Evolutionary conservation across 73 alveolate species (phyloP).

Genomic region (Symbiodinium natans): DNA sequence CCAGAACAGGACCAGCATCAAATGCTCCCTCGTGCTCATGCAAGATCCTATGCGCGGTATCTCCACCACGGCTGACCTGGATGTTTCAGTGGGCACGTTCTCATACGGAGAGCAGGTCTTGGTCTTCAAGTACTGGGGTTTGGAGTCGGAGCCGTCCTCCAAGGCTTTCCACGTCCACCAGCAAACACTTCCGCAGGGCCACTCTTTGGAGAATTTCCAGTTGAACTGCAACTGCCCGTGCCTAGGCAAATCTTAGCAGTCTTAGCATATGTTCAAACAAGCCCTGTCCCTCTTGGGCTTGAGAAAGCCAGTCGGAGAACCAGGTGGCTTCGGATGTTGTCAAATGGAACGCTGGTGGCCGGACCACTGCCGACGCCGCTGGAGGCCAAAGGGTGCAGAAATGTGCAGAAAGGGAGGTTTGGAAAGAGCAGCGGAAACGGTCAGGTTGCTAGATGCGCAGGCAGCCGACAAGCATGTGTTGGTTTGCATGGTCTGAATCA

Average conservation of each 20-base stretch:
- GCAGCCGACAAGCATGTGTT: no score
- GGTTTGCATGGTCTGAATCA: no score
- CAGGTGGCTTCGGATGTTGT: neutral
- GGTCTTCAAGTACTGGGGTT: conserved; percentile 37
- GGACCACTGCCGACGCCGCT: neutral
- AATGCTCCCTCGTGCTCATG: neutral
- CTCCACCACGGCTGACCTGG: neutral
- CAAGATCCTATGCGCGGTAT: conserved; percentile 35
- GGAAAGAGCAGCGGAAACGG: no score
- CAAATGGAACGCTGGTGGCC: neutral
- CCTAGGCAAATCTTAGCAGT: neutral
- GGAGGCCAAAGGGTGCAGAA: neutral
- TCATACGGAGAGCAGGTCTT: conserved; percentile 16
- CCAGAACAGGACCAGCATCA: neutral
- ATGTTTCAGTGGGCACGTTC: neutral
- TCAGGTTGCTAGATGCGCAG: no score
- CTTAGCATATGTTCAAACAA: neutral
- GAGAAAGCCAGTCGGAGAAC: neutral
- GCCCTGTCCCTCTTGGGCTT: neutral
- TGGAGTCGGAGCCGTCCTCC: neutral
- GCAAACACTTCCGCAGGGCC: neutral
- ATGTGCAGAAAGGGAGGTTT: no score
- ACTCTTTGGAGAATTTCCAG: neutral
- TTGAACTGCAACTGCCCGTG: conserved; percentile 1
- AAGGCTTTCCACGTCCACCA: neutral